Evolutionary conservation across 164 flowering plant genomes (phyloP), one percentile per base, ranked within the genome.

Genomic region (Dillenia turbinata): DNA sequence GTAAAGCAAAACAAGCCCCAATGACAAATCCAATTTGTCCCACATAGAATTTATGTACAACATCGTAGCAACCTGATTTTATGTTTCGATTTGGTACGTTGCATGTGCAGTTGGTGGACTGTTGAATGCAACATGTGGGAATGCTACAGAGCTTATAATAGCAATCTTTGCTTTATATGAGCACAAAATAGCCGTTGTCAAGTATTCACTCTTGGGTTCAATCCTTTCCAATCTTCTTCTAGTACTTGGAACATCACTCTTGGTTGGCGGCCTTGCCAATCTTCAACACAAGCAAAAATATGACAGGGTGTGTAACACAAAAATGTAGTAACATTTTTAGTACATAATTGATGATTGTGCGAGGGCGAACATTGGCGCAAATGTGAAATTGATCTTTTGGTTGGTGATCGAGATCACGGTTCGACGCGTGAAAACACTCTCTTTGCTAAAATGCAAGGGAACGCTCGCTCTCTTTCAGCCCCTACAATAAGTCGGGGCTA

Each of bases 121-220:
- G 10, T 69, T 94, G 15, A 94, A 94, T 79, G 98, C 97, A 69
- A 90, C 97, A 17, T 93, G 97, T 69, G 97, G 98, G n/a, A 93
- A 93, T 77, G 97, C 85, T 0, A 89, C 98, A 17, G 97, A 94
- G 78, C 85, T 91, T 1, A 91, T 91, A 49, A 91, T 94, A 57
- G 91, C 98, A n/a, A 61, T 91, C 14, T 71, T 91, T 49, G 98
- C 98, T 6, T 72, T 91, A 0, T 3, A 26, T 22, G 67, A 78
- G 17, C 63, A 67, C 12, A 89, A 94, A 73, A 74, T 91, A 24
- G 83, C 56, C 1, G 86, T 94, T 49, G 86, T 91, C 26, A 94
- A 94, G 68, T 91, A 79, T 61, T 91, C 97, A 13, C 89, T 94
- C 9, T 49, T 94, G 71, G 98, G 98, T 26, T 94, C 98, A 1